Percentiles rank a stretch among this genome's conserved stretches.
Conservation (phyloP, 1,284 basidiomycete genomes). For the Puccinia novopanici region DNA sequence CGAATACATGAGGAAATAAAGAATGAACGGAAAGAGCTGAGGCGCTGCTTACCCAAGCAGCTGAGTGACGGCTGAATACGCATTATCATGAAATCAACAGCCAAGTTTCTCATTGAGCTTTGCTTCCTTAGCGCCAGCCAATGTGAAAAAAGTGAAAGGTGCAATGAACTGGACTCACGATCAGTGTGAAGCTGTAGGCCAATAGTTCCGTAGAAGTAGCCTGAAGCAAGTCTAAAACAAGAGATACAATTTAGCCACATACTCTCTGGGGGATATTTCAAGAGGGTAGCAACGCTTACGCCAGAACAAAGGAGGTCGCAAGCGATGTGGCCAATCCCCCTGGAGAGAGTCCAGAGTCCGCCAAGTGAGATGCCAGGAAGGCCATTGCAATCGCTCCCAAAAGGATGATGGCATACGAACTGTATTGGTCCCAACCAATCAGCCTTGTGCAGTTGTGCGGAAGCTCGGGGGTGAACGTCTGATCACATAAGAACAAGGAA, state of each 20-base stretch:
- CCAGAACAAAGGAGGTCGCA: conserved; percentile 12
- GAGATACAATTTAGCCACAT: not conserved
- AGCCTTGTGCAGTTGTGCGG: not conserved
- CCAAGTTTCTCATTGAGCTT: not conserved
- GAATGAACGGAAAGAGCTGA: not conserved
- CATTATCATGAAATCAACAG: not conserved
- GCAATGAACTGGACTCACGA: conserved; percentile 13
- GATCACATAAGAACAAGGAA: not conserved
- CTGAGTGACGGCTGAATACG: conserved; percentile 13
- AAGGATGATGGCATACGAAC: conserved; percentile 25
- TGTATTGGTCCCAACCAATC: conserved; percentile 1
- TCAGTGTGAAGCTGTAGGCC: conserved; percentile 14
- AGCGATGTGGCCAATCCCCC: conserved; percentile 12
- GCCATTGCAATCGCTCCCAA: conserved; percentile 16
- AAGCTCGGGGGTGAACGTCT: not conserved
- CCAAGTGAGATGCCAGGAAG: conserved; percentile 22
- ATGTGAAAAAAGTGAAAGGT: not conserved
- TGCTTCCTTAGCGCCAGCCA: not conserved
- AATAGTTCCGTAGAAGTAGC: conserved; percentile 42
- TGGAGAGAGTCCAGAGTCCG: conserved; percentile 36
- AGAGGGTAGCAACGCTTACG: not conserved
- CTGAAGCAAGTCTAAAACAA: conserved; percentile 38
- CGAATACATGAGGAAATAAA: not conserved
- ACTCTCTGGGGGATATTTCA: not conserved
- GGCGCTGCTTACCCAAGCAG: conserved; percentile 37